A percentile compares a stretch with the other conserved stretches of the same genome.
Conservation (phyloP, 179 eudicot genomes). For the Beta macrorhiza region DNA sequence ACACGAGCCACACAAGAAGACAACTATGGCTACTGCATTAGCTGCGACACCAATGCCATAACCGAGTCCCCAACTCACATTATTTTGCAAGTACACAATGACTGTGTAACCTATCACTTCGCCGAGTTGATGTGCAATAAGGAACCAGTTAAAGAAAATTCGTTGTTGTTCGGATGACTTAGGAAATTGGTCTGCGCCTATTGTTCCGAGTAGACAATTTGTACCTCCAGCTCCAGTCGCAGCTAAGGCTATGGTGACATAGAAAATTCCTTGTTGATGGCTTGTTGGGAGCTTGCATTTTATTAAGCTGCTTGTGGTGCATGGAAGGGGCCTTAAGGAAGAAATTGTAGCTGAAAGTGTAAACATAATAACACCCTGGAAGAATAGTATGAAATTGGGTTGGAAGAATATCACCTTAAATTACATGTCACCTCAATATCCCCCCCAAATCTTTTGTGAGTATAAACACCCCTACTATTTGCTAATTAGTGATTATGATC, state of each 20-base stretch:
- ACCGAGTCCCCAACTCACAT: slow-evolving; percentile 9
- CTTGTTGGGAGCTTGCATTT: slow-evolving; percentile 8
- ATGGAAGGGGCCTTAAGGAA: slow-evolving; percentile 13
- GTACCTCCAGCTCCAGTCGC: slow-evolving; percentile 16
- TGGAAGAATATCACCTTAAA: no score
- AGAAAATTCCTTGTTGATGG: slow-evolving; percentile 9
- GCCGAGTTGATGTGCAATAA: slow-evolving; percentile 6
- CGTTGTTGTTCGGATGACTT: slow-evolving; percentile 14
- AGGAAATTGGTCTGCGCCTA: slow-evolving; percentile 17
- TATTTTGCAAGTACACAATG: slow-evolving; percentile 2
- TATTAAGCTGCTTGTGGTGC: neutral
- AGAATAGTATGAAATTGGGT: neutral
- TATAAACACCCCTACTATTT: no score
- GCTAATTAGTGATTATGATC: no score
- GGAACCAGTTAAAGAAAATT: slow-evolving; percentile 20
- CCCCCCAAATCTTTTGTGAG: no score
- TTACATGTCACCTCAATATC: no score
- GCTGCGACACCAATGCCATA: slow-evolving; percentile 16
- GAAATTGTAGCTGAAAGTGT: slow-evolving; percentile 12
- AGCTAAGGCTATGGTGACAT: neutral
- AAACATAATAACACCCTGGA: slow-evolving; percentile 23
- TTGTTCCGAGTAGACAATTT: slow-evolving; percentile 14
- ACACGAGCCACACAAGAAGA: slow-evolving; percentile 11
- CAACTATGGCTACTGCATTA: slow-evolving; percentile 10
- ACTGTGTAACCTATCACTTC: slow-evolving; percentile 7